These are phyloP conservation scores for Posidonia australis DNA, from an alignment of 106 monocot species.

Conservation along the genomic window DNA sequence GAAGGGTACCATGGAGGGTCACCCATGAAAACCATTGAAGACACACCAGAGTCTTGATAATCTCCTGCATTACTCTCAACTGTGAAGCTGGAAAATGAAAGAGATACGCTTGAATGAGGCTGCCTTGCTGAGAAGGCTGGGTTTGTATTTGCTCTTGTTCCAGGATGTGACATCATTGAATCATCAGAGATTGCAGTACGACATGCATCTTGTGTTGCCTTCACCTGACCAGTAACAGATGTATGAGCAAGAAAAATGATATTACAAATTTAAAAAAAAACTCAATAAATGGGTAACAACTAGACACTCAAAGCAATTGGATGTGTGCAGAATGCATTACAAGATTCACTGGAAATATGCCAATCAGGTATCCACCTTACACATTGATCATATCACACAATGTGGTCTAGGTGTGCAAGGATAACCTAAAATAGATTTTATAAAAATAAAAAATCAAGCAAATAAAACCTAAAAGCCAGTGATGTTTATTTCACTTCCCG, in stretches of 20 bases:
- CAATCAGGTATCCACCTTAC: too few relatives aligned
- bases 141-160: constrained; percentile 32
- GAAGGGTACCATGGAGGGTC: constrained; percentile 62
- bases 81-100: constrained; percentile 71
- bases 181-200: constrained; percentile 43
- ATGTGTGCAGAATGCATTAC: too few relatives aligned
- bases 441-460: too few relatives aligned
- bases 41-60: constrained; percentile 57
- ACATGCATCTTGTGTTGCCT: constrained; percentile 27
- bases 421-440: too few relatives aligned
- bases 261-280: background rate
- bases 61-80: constrained; percentile 65
- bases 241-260: constrained; percentile 10
- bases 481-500: too few relatives aligned
- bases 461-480: too few relatives aligned
- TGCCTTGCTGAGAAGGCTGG: constrained; percentile 35
- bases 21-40: constrained; percentile 44
- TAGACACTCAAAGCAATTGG: too few relatives aligned
- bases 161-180: constrained; percentile 45
- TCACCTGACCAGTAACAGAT: constrained; percentile 25
- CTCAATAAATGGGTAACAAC: too few relatives aligned
- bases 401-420: too few relatives aligned
- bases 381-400: too few relatives aligned
- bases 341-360: too few relatives aligned
- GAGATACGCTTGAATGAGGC: constrained; percentile 39